Base-by-base conservation (phyloP, 2,329 filamentous ascomycete species). In the Kalmusia sp. region DNA sequence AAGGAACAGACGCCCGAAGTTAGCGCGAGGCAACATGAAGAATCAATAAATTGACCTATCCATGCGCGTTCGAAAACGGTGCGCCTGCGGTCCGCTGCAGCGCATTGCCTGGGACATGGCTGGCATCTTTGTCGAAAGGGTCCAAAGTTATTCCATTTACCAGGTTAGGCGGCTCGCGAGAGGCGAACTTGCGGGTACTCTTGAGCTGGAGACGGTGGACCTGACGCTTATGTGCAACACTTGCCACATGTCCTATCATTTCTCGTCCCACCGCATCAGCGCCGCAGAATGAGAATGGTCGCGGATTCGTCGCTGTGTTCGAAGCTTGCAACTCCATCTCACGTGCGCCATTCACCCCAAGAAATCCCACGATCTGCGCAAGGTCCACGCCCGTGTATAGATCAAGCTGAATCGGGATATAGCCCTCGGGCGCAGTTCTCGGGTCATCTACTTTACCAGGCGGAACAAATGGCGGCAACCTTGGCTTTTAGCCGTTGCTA, bases 301-400 rank as follows among this genome's bases (percentile, higher is more conserved):
- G n/a, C n/a, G n/a, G n/a, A n/a, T n/a, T n/a, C n/a, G n/a, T n/a
- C n/a, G n/a, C n/a, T n/a, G n/a, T n/a, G n/a, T n/a, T n/a, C n/a
- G n/a, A n/a, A n/a, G n/a, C n/a, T n/a, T n/a, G n/a, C n/a, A n/a
- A 12, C 28, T 15, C 25, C 28, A 15, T 19, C 19, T 44, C 41
- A 34, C 41, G 41, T 24, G 41, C 19, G 27, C 28, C 19, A 30
- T 31, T 17, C n/a, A 9, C 9, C 25, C 25, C 14, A n/a, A 30
- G 9, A 19, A 2, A 27, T 15, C 34, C 15, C 19, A 7, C 50
- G 50, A 52, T 52, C 50, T 47, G 44, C 50, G 19, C 43, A 52
- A 47, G 50, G 50, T 52, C 43, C 50, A 48, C 50, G 43, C 22
- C 19, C 35, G 35, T 43, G 30, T 47, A 27, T 22, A 27, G 34